A percentile compares a stretch with the other conserved stretches of the same genome.
phyloP scores from a whole-genome alignment of 768 basidiomycete genomes.

The Macrocybe gigantea region DNA sequence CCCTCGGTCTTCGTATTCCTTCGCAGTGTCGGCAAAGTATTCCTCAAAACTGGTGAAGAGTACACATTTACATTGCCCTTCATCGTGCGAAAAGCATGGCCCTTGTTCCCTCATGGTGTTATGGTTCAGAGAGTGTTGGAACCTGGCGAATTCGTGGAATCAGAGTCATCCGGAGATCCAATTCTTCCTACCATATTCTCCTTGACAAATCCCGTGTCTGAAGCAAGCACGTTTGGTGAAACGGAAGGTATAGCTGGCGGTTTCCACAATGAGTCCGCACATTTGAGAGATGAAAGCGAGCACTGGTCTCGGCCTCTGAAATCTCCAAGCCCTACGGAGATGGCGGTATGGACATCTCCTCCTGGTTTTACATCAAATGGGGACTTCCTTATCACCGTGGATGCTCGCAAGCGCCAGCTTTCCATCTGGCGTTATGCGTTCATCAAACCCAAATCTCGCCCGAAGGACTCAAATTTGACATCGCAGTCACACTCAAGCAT shows the following conservation, averaged over 20 bases:
- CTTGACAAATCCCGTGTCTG: constrained; percentile 70
- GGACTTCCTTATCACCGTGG: constrained; percentile 53
- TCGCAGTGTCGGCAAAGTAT: constrained; percentile 68
- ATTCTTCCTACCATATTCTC: constrained; percentile 79
- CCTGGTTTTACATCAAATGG: constrained; percentile 33
- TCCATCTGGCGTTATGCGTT: constrained; percentile 74
- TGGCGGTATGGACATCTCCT: constrained; percentile 55
- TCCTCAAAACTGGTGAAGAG: constrained; percentile 62
- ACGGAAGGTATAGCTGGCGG: constrained; percentile 56
- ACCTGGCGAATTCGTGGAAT: constrained; percentile 59
- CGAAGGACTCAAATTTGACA: constrained; percentile 23
- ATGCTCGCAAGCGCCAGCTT: constrained; percentile 44
- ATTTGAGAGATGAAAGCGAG: constrained; percentile 51
- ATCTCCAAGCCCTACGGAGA: constrained; percentile 57
- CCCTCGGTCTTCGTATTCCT: constrained; percentile 74
- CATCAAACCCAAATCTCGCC: constrained; percentile 52
- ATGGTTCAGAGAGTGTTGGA: constrained; percentile 74
- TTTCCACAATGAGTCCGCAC: constrained; percentile 23
- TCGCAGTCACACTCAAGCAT: constrained; percentile 17
- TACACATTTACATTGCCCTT: constrained; percentile 81
- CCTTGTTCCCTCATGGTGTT: constrained; percentile 71
- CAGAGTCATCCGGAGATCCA: constrained; percentile 56
- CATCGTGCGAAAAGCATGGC: constrained; percentile 74
- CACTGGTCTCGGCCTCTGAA: constrained; percentile 43
- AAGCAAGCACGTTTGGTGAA: constrained; percentile 65